Percentiles rank a stretch among this genome's conserved stretches.
These are phyloP conservation scores for Aspergillus hancockii DNA, from an alignment of 495 filamentous ascomycete genomes.

Conservation along the genomic window DNA sequence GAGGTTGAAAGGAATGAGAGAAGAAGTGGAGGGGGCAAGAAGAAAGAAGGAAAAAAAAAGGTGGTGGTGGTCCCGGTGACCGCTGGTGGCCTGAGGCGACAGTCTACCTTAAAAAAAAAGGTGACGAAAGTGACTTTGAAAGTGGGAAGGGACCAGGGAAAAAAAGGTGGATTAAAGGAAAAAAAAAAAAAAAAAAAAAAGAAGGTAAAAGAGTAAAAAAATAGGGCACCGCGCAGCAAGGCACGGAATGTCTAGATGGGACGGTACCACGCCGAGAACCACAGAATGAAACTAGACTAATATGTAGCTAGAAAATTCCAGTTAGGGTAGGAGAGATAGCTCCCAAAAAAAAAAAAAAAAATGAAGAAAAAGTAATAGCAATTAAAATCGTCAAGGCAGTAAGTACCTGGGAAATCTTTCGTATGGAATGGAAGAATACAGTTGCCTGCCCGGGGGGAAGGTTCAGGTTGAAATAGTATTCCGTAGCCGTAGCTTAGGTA, in stretches of 20 bases:
- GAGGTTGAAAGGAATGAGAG: slow-evolving; percentile 10
- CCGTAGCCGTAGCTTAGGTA: too few relatives aligned
- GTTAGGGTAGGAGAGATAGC: slow-evolving; percentile 7
- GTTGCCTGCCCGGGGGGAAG: slow-evolving; percentile 20
- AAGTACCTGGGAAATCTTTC: slow-evolving; percentile 8
- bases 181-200: slow-evolving; percentile 15
- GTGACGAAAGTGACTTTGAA: slow-evolving; percentile 36
- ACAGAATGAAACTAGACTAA: slow-evolving; percentile 16
- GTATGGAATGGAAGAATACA: slow-evolving; percentile 11
- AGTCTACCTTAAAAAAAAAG: slow-evolving; percentile 17
- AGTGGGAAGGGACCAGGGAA: slow-evolving; percentile 9
- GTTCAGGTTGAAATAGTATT: slow-evolving; percentile 28
- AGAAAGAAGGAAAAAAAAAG: slow-evolving; percentile 30
- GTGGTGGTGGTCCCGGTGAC: slow-evolving; percentile 20
- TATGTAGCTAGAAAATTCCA: slow-evolving; percentile 9
- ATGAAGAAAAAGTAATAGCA: not conserved
- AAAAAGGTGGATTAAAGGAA: slow-evolving; percentile 17
- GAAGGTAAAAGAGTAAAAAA: slow-evolving; percentile 12
- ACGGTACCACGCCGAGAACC: slow-evolving; percentile 20
- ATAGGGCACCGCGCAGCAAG: slow-evolving; percentile 22
- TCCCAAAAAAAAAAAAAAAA: slow-evolving; percentile 16
- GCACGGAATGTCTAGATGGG: slow-evolving; percentile 30
- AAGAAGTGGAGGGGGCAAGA: slow-evolving; percentile 9
- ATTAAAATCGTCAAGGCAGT: slow-evolving; percentile 1
- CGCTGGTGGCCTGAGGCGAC: slow-evolving; percentile 39